Percentiles rank a stretch among this genome's conserved stretches.
Evolutionary conservation across 768 basidiomycete genomes (phyloP).

Genomic region (Boletus tomentosulus): DNA sequence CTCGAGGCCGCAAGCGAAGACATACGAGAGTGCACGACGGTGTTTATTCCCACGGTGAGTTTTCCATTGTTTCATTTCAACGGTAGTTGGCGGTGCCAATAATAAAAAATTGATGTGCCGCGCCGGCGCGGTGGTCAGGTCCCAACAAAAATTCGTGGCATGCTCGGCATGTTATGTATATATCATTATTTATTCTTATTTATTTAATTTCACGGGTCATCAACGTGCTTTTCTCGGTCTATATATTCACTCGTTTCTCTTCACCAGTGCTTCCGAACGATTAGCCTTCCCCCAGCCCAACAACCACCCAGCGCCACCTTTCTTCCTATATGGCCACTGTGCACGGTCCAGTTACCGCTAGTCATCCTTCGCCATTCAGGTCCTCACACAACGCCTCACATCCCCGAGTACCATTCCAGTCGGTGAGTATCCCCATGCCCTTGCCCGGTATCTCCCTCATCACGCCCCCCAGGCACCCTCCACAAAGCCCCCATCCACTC

Average conservation of each 20-base stretch:
- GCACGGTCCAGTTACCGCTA: constrained; percentile 24
- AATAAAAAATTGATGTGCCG: constrained; percentile 26
- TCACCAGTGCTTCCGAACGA: constrained; percentile 17
- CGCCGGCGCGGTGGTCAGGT: constrained; percentile 18
- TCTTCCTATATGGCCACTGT: constrained; percentile 30
- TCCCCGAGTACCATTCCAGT: constrained; percentile 25
- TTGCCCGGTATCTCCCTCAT: neutral
- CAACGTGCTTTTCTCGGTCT: constrained; percentile 6
- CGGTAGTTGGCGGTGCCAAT: constrained; percentile 27
- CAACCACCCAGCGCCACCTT: constrained; percentile 18
- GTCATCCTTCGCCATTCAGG: constrained; percentile 30
- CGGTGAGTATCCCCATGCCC: constrained; percentile 13
- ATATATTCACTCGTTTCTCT: constrained; percentile 20
- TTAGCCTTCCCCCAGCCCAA: constrained; percentile 6
- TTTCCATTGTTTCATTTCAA: constrained; percentile 29
- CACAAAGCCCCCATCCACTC: constrained; percentile 28
- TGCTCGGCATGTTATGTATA: constrained; percentile 22
- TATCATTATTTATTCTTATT: constrained; percentile 8
- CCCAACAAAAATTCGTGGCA: constrained; percentile 17
- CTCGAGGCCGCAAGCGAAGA: constrained; percentile 33
- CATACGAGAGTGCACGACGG: constrained; percentile 13
- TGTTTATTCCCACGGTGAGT: constrained; percentile 29
- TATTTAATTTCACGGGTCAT: neutral
- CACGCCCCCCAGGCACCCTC: constrained; percentile 20
- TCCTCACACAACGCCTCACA: constrained; percentile 24